A percentile compares a stretch with the other conserved stretches of the same genome.
phyloP scores from a whole-genome alignment of 2,329 filamentous ascomycete genomes.

The Diplocarpon rosae region DNA sequence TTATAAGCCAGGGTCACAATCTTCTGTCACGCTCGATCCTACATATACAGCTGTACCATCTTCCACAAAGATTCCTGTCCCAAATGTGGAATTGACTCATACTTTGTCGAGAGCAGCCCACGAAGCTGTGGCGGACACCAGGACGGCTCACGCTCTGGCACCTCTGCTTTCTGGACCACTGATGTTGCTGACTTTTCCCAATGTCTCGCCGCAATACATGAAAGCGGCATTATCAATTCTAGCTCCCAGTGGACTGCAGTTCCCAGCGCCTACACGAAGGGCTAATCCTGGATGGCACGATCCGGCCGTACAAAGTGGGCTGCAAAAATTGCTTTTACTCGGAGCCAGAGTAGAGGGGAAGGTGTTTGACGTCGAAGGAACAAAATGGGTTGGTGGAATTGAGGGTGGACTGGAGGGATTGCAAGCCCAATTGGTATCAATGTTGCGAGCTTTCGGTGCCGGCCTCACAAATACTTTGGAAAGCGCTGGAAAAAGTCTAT shows the following conservation, averaged over 20 bases:
- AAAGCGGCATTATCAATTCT: constrained; percentile 72
- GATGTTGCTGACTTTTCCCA: constrained; percentile 68
- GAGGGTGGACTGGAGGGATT: constrained; percentile 72
- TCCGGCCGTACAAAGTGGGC: constrained; percentile 60
- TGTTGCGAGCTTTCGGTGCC: constrained; percentile 72
- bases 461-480: constrained; percentile 71
- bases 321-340: constrained; percentile 79
- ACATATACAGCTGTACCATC: constrained; percentile 17
- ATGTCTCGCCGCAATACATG: constrained; percentile 73
- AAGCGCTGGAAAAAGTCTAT: constrained; percentile 68
- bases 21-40: constrained; percentile 14
- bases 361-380: constrained; percentile 30
- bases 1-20: constrained; percentile 43
- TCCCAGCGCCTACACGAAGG: constrained; percentile 67
- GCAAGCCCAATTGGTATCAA: constrained; percentile 65
- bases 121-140: constrained; percentile 30
- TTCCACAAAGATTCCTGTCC: constrained; percentile 24
- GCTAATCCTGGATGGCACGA: constrained; percentile 77
- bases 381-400: constrained; percentile 64
- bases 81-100: constrained; percentile 32
- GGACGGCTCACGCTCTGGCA: constrained; percentile 50
- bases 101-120: constrained; percentile 39
- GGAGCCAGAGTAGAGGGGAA: constrained; percentile 78
- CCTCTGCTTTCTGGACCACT: constrained; percentile 74
- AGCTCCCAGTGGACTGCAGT: constrained; percentile 57